Evolutionary conservation across 768 basidiomycete species (phyloP).

Genomic region (Boletus huronensis): DNA sequence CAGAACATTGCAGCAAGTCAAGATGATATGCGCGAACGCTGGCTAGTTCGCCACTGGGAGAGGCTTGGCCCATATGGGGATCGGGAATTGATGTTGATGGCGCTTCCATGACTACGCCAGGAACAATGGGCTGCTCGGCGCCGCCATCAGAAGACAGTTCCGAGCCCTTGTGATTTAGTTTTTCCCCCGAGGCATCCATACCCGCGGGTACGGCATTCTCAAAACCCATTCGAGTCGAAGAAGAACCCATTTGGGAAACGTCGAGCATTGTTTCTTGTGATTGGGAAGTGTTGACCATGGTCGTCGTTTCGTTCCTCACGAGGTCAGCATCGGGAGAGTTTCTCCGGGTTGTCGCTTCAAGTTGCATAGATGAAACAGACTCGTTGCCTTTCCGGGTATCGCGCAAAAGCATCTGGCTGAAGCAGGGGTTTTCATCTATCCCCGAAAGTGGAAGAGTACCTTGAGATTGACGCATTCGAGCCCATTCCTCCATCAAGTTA

Average conservation of each 20-base stretch:
- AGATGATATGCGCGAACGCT: background rate
- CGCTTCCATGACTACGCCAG: background rate
- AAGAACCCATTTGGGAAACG: background rate
- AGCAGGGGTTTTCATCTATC: conserved; percentile 1
- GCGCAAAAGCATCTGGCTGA: background rate
- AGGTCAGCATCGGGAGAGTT: background rate
- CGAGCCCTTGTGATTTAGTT: background rate
- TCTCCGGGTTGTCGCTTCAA: background rate
- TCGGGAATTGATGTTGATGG: background rate
- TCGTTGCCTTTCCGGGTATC: background rate
- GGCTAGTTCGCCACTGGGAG: background rate
- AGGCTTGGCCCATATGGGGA: background rate
- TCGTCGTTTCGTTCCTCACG: background rate
- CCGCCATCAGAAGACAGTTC: background rate
- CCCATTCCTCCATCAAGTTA: conserved; percentile 31
- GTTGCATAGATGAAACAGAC: background rate
- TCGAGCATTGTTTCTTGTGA: background rate
- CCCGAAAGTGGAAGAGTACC: conserved; percentile 19
- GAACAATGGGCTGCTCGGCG: background rate
- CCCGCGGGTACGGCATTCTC: background rate
- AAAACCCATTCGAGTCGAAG: background rate
- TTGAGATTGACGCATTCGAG: conserved; percentile 28
- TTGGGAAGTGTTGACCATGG: background rate
- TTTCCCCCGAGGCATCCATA: background rate
- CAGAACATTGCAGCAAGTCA: background rate